Base-by-base conservation (phyloP, 1,139 yeast species). In the Magnusiomyces tetraspermus region DNA sequence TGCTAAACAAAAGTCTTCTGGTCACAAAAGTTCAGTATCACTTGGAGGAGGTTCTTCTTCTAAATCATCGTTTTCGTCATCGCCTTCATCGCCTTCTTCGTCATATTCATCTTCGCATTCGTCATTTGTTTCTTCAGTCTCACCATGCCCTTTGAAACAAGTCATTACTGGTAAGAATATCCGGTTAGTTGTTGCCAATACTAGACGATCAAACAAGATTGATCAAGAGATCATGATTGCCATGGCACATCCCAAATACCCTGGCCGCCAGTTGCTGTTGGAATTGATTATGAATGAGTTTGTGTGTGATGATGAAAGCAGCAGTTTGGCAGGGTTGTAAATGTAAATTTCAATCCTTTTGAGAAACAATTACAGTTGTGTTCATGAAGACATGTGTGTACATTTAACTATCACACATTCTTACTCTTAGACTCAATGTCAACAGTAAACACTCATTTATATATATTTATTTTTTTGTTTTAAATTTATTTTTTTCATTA, bases 171-270 rank as follows among this genome's bases (percentile, higher is more conserved):
- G 95, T 15, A 84, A 83, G 62, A 73, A 71, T 51, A 63, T 72
- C 36, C 82, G 80, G 54, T 74, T 83, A 37, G 68, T 68, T 36
- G 46, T 43, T 10, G 46, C 31, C 23, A 23, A 23, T 3, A 49
- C 47, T 2, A 63, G 80, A 59, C 60, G 82, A 23, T 76, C 73
- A 49, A 72, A 71, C 40, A 65, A 66, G 11, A 72, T 69, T 28
- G 76, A 76, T 4, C 71, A 71, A 49, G 42, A 46, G n/a, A 70
- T 82, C 26, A 72, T 75, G 46, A 69, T 85, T 33, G 69, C 76
- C 1, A 72, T 85, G 74, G 88, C 90, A 15, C 89, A 87, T 63
- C 96, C 96, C 0, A 70, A 71, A 57, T 75, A 78, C 6, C 71
- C 76, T 1, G 89, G 83, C 1, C 70, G 86, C 57, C 95, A 86